Base-by-base conservation (phyloP, 2,329 filamentous ascomycete species). In the Stenocarpella maydis region DNA sequence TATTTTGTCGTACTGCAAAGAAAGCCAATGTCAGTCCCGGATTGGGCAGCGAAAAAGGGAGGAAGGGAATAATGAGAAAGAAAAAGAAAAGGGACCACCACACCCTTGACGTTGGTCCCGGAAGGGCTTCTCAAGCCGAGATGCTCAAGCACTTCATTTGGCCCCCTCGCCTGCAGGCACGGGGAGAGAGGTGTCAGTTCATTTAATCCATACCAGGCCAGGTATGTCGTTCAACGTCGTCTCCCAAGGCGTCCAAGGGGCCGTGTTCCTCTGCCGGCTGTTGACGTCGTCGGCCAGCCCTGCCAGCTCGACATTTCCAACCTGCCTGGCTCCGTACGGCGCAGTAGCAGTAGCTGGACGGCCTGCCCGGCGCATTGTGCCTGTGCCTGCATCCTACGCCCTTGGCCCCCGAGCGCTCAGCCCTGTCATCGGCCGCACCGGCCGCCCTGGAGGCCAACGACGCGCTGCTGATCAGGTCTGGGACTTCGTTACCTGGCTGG, bases 321-420 rank as follows among this genome's bases (percentile, higher is more conserved):
- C 34, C 34, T 37, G 34, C 6, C 34, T 10, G 26, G 31, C 5
- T 43, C 21, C 28, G 34, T 50, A 65, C 49, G 63, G 63, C 63
- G 50, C 63, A 65, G 63, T 45, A 54, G 50, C 63, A 65, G 63
- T 45, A 54, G 63, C 63, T 65, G 49, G n/a, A 15, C 31, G 39
- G 4, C 52, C 52, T 54, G 52, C 52, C 39, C 41, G 39, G 24
- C 21, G 21, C 39, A 54, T 53, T 55, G 24, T 58, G 64, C 64
- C 50, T 39, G 19, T 47, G 63, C 43, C 45, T 15, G 37, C 21
- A 19, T 17, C 49, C 26, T 34, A 19, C 43, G 43, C 43, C 58
- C 28, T 37, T 63, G 24, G 58, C 41, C 58, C 58, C 58, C 26
- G 28, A 21, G 28, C 8, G 4, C 41, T 49, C 64, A 58, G 52